Evolutionary conservation across 2,329 filamentous ascomycete genomes (phyloP).

Genomic region (Penicillium olsonii): DNA sequence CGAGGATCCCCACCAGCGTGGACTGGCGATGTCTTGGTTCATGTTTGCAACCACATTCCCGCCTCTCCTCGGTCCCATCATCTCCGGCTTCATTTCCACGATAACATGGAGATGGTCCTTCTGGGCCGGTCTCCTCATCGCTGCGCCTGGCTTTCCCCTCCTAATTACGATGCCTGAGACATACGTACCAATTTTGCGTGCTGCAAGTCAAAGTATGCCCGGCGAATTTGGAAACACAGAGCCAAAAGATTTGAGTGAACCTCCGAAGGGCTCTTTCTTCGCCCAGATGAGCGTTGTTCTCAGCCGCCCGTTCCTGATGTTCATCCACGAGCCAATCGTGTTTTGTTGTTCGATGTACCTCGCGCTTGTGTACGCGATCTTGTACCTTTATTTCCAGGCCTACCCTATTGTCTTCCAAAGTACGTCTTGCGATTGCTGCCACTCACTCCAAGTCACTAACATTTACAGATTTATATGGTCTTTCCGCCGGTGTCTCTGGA

Average conservation of each 20-base stretch:
- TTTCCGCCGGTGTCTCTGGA: background rate
- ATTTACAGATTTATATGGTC: background rate
- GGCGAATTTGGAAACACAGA: conserved; percentile 39
- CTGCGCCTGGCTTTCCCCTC: conserved; percentile 56
- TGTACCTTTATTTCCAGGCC: conserved; percentile 4
- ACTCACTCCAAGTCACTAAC: background rate
- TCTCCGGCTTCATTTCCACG: conserved; percentile 40
- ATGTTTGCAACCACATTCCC: conserved; percentile 30
- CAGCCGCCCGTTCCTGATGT: conserved; percentile 35
- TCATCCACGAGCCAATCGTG: background rate
- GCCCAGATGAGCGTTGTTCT: conserved; percentile 59
- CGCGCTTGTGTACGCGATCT: background rate
- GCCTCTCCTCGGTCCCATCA: conserved; percentile 39
- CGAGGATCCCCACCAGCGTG: conserved; percentile 35
- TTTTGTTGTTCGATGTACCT: background rate
- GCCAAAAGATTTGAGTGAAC: conserved; percentile 46
- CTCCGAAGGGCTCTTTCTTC: conserved; percentile 35
- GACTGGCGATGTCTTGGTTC: conserved; percentile 21
- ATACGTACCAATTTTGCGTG: conserved; percentile 59
- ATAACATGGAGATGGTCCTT: conserved; percentile 46
- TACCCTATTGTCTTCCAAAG: conserved; percentile 4
- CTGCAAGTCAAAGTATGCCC: conserved; percentile 38
- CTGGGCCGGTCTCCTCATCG: conserved; percentile 66
- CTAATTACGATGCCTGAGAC: conserved; percentile 67
- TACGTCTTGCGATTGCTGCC: background rate